Conservation (phyloP, 2,329 filamentous ascomycete species). For the Scedosporium dehoogii region DNA sequence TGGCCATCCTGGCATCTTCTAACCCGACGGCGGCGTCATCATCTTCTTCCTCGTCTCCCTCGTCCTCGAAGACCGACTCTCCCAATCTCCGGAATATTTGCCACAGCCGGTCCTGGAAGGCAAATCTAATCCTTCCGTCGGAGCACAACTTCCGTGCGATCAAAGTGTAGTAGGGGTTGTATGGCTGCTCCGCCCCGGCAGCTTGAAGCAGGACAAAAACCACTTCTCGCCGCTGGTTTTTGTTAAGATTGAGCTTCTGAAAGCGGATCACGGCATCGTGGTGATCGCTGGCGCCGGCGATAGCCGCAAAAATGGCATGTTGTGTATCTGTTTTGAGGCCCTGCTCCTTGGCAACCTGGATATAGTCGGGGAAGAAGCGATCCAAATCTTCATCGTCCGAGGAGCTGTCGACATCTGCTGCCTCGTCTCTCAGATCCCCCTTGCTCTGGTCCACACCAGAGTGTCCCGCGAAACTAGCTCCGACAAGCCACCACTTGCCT, state of each 20-base stretch:
- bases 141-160: constrained; percentile 70
- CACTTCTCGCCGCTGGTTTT: constrained; percentile 76
- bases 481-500: constrained; percentile 98
- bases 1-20: constrained; percentile 40
- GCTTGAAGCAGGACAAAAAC: constrained; percentile 83
- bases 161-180: constrained; percentile 90
- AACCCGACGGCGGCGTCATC: constrained; percentile 36
- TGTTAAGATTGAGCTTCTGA: constrained; percentile 74
- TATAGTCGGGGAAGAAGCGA: constrained; percentile 53
- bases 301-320: constrained; percentile 83
- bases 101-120: constrained; percentile 82
- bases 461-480: constrained; percentile 67
- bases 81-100: constrained; percentile 76
- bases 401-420: constrained; percentile 5
- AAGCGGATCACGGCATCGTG: constrained; percentile 76
- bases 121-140: constrained; percentile 66
- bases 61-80: constrained; percentile 63
- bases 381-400: constrained; percentile 36
- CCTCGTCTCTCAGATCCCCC: constrained; percentile 18
- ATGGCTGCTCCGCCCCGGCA: constrained; percentile 67
- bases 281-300: constrained; percentile 76
- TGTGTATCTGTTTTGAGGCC: constrained; percentile 82
- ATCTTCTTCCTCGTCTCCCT: constrained; percentile 45
- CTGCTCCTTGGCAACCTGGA: constrained; percentile 64
- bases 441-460: not conserved